Percentiles rank a stretch among this genome's conserved stretches.
Conservation (phyloP, 495 filamentous ascomycete genomes). For the Xylaria bambusicola region DNA sequence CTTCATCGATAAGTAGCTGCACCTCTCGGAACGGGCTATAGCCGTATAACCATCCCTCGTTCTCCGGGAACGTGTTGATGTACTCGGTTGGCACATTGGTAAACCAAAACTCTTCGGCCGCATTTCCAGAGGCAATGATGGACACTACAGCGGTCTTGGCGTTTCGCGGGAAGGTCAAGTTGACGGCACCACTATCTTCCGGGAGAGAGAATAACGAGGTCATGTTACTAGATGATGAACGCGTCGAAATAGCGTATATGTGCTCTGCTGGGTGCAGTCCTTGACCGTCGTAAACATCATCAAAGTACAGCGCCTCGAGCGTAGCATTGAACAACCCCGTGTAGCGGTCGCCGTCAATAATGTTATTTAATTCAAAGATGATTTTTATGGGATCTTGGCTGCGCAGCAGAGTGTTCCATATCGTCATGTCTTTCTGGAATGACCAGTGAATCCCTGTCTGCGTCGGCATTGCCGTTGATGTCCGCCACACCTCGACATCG, state of each 20-base stretch:
- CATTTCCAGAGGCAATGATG: slow-evolving; percentile 76
- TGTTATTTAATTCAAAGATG: slow-evolving; percentile 82
- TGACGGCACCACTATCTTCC: slow-evolving; percentile 59
- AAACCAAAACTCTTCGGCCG: slow-evolving; percentile 87
- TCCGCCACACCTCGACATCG: slow-evolving; percentile 80
- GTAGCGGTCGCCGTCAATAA: slow-evolving; percentile 68
- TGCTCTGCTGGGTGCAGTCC: slow-evolving; percentile 55
- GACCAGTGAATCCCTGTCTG: slow-evolving; percentile 69
- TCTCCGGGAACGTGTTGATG: slow-evolving; percentile 59
- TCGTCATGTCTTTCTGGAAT: slow-evolving; percentile 82
- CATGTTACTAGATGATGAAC: slow-evolving; percentile 49
- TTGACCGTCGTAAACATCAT: slow-evolving; percentile 34
- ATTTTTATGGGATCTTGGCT: slow-evolving; percentile 65
- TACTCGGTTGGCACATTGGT: slow-evolving; percentile 72
- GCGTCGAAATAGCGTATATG: slow-evolving; percentile 77
- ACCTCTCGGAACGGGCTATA: slow-evolving; percentile 81
- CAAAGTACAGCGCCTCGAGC: slow-evolving; percentile 76
- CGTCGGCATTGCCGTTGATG: slow-evolving; percentile 84
- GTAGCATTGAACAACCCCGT: slow-evolving; percentile 83
- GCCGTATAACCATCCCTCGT: slow-evolving; percentile 63
- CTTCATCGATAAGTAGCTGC: slow-evolving; percentile 74
- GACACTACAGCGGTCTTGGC: slow-evolving; percentile 71
- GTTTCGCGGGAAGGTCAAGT: slow-evolving; percentile 60
- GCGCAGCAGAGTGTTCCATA: slow-evolving; percentile 70
- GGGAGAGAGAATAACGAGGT: slow-evolving; percentile 75